A percentile compares a stretch with the other conserved stretches of the same genome.
Conservation (phyloP, 805 yeast species). For the Candida krabiensis region DNA sequence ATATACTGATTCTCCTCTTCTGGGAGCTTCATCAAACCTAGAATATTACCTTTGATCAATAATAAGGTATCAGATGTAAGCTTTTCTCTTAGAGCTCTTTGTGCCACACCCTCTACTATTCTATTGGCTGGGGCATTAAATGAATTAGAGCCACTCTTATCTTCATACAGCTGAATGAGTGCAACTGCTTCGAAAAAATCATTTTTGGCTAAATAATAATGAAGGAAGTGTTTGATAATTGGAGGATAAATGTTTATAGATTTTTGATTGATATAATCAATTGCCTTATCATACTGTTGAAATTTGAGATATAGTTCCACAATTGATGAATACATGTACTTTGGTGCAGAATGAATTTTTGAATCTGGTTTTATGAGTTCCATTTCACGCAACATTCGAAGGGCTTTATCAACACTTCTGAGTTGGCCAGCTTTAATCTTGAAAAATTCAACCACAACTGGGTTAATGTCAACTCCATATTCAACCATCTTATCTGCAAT, state of each 20-base stretch:
- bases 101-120: not conserved
- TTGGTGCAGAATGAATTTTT: not conserved
- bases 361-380: not conserved
- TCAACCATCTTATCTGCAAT: slow-evolving; percentile 5
- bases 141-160: not conserved
- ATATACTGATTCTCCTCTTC: not conserved
- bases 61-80: not conserved
- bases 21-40: too few species aligned
- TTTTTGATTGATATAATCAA: not conserved
- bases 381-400: not conserved
- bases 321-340: not conserved
- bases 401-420: not conserved
- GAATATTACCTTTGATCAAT: not conserved
- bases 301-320: slow-evolving; percentile 1
- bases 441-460: slow-evolving; percentile 3
- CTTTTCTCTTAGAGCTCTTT: not conserved
- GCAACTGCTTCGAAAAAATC: slow-evolving; percentile 3
- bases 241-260: not conserved
- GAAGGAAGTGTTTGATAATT: not conserved
- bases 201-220: not conserved
- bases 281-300: slow-evolving; percentile 1
- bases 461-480: slow-evolving; percentile 1
- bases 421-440: not conserved
- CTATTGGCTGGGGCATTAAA: not conserved
- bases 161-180: not conserved